A percentile compares a stretch with the other conserved stretches of the same genome.
These are phyloP conservation scores for Rhizophora apiculata DNA, from an alignment of 345 rosid species.

Conservation along the genomic window DNA sequence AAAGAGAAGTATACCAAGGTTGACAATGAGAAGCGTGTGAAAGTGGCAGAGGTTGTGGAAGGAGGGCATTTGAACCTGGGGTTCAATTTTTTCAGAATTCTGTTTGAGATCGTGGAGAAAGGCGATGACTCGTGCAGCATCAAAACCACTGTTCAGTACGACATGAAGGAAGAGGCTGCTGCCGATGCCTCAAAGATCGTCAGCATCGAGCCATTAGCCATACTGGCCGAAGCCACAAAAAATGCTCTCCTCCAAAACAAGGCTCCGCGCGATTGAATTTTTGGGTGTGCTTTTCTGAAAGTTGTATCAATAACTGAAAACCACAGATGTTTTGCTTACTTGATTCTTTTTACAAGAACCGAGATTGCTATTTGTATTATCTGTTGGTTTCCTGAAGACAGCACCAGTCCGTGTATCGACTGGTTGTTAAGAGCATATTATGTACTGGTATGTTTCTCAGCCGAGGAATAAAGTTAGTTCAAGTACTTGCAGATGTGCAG, in stretches of 20 bases:
- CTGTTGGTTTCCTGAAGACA: too few species aligned
- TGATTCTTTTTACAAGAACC: too few species aligned
- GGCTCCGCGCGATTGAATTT: background rate
- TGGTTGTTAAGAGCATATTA: too few species aligned
- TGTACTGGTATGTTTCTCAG: too few species aligned
- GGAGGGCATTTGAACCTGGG: constrained; percentile 22
- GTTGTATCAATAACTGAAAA: background rate
- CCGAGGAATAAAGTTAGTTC: too few species aligned
- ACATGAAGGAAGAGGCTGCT: background rate
- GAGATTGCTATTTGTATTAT: too few species aligned
- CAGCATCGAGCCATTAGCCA: background rate
- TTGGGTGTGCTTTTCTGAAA: background rate
- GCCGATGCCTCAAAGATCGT: background rate
- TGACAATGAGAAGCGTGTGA: constrained; percentile 14
- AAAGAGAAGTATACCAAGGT: constrained; percentile 20
- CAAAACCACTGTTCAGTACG: constrained; percentile 4
- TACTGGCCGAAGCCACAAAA: background rate
- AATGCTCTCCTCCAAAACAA: background rate
- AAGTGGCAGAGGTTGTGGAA: constrained; percentile 23
- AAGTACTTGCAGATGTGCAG: too few species aligned
- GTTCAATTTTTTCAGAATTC: constrained; percentile 8
- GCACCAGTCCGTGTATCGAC: too few species aligned
- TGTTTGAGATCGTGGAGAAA: constrained; percentile 19
- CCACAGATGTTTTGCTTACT: background rate
- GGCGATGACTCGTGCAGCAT: background rate